A percentile compares a stretch with the other conserved stretches of the same genome.
Evolutionary conservation across 306 rosid species (phyloP).

Genomic region (Glycine soja): DNA sequence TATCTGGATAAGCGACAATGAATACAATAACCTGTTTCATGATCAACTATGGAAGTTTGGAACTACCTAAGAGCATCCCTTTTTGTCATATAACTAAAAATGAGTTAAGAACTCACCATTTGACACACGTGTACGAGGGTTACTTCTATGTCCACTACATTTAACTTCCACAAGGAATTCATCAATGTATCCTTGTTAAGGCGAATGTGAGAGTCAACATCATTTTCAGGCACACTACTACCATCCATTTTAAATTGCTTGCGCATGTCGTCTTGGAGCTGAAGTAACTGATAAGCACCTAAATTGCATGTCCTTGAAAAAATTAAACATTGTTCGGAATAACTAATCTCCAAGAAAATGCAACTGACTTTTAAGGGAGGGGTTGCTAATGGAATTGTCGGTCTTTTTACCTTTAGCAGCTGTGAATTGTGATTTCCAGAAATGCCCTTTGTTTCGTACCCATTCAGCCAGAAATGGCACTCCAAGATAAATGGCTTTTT

Average conservation of each 20-base stretch:
- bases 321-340: slow-evolving; percentile 40
- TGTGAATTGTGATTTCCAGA: slow-evolving; percentile 88
- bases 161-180: slow-evolving; percentile 91
- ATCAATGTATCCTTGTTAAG: slow-evolving; percentile 75
- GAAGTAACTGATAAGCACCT: slow-evolving; percentile 88
- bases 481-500: slow-evolving; percentile 85
- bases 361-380: slow-evolving; percentile 21
- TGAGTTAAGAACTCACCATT: slow-evolving; percentile 67
- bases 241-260: slow-evolving; percentile 69
- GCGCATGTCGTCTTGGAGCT: slow-evolving; percentile 80
- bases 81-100: background rate
- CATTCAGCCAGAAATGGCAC: slow-evolving; percentile 94
- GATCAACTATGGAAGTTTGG: slow-evolving; percentile 23
- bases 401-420: slow-evolving; percentile 81
- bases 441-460: slow-evolving; percentile 93
- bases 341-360: slow-evolving; percentile 30
- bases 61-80: background rate
- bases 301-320: slow-evolving; percentile 40
- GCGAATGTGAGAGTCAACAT: slow-evolving; percentile 73
- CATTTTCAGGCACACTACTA: slow-evolving; percentile 59
- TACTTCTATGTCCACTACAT: slow-evolving; percentile 92
- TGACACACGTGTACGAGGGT: slow-evolving; percentile 91
- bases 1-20: background rate
- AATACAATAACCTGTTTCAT: slow-evolving; percentile 29
- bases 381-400: background rate